Evolutionary conservation across 306 rosid species (phyloP), one percentile per base, ranked within the genome.

Genomic region (Purshia tridentata): DNA sequence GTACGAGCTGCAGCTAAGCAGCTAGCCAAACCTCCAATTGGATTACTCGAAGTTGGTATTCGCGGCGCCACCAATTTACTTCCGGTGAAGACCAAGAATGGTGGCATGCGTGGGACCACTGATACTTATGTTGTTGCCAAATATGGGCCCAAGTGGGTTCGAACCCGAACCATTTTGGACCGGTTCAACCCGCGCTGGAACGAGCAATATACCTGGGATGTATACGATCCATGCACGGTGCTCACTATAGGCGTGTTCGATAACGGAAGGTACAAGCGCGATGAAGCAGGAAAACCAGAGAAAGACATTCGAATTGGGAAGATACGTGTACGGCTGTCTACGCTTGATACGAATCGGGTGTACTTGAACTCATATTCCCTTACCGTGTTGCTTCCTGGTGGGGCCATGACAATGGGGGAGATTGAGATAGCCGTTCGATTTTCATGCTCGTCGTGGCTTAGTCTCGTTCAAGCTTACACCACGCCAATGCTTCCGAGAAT

Each of bases 401-500:
- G 98, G 2, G 94, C 94, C 46, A 91, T 78, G 88, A 93, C 86
- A 74, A 93, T 91, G 97, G 97, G 97, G 1, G 97, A 91, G 75
- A 80, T 93, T 3, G 96, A 91, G 55, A 93, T 93, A 4, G 94
- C 94, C 1, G 81, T 93, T 3, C 74, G 96, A 42, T 93, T 93
- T 46, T 83, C 92, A 0, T 89, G 96, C 65, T 77, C 94, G 0
- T 93, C 97, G 0, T 93, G 97, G 98, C 41, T 91, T n/a, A 91
- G 76, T 44, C 18, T 91, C 6, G 79, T 91, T 57, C 97, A 91
- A 61, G 96, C 97, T 3, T 93, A 93, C 51, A 54, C 76, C 7
- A 78, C 67, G 42, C 97, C 98, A 57, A 86, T 88, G 67, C 83
- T 93, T 35, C 98, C 97, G 0, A 78, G 94, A 48, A 89, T 91